Evolutionary conservation across 2,329 filamentous ascomycete genomes (phyloP), one percentile per base, ranked within the genome.

Genomic region (Fusarium armeniacum): DNA sequence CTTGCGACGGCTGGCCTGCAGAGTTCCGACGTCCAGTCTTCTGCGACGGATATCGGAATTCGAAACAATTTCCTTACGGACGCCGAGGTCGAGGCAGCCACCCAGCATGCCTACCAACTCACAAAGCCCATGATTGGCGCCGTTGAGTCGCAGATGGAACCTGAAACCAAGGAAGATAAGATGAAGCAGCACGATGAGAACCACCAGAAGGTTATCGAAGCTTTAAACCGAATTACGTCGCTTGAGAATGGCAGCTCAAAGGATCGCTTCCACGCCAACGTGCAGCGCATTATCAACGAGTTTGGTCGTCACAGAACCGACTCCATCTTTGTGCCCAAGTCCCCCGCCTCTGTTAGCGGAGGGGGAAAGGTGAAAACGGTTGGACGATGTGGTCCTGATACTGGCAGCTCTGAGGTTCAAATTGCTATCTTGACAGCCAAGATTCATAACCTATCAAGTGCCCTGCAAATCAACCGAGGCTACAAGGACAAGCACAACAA

Each of bases 351-450:
- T 40, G 66, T 77, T 62, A 76, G 81, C 24, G 13, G 11, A 76
- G 81, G n/a, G 13, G 7, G 18, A 77, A 78, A 20, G 20, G 20
- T 20, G 73, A 79, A 80, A 62, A 80, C 74, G 82, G 82, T 79
- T 61, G 70, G 73, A 28, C 91, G 97, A 33, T 89, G 90, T n/a
- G 96, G 96, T 0, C 92, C 91, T 7, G 96, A 99, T 78, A 99
- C 95, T 1, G 96, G 96, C 36, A 97, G 93, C 74, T 93, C 93
- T 9, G 96, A 99, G 82, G 97, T 99, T n/a, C 96, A 99, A 84
- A 93, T 97, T 71, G 94, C 94, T 46, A 97, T 99, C 73, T 81
- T 99, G 78, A 99, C 96, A 5, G 88, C 93, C 60, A 98, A 98
- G 86, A 99, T 99, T 78, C 86, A 93, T 68, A 90, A 91, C 26